Evolutionary conservation across 495 filamentous ascomycete species (phyloP).

Genomic region (Chaetomium fimeti): DNA sequence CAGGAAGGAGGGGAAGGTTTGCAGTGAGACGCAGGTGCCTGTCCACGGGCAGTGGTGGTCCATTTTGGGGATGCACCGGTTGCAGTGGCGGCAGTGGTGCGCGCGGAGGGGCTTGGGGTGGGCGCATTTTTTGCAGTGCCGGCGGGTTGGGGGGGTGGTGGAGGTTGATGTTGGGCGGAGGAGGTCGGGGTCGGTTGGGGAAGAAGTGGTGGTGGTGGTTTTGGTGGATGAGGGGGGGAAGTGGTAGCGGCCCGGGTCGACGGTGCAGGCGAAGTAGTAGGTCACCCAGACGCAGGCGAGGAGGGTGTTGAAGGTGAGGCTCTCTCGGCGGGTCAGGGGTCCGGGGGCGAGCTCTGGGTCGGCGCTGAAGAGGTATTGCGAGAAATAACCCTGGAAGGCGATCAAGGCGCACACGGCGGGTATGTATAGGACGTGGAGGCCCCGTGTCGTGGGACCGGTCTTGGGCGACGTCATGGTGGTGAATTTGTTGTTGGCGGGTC

Average conservation of each 20-base stretch:
- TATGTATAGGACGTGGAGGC: constrained; percentile 55
- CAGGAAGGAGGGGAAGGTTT: constrained; percentile 84
- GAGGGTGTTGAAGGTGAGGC: constrained; percentile 70
- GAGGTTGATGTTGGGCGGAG: too few relatives aligned
- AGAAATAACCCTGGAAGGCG: constrained; percentile 75
- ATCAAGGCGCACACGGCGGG: constrained; percentile 69
- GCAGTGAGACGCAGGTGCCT: constrained; percentile 84
- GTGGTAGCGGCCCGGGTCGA: constrained; percentile 66
- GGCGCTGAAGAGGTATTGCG: constrained; percentile 74
- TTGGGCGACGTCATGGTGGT: constrained; percentile 27
- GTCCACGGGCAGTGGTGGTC: constrained; percentile 99
- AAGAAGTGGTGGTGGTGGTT: background rate
- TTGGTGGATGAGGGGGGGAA: constrained; percentile 34
- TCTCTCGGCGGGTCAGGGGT: constrained; percentile 60
- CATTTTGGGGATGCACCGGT: constrained; percentile 92
- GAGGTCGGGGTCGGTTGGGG: too few relatives aligned
- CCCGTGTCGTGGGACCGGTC: constrained; percentile 33
- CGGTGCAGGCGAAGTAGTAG: constrained; percentile 73
- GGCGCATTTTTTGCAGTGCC: constrained; percentile 81
- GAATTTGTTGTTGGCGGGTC: constrained; percentile 4
- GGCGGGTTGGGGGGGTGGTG: constrained; percentile 16
- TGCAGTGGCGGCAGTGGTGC: constrained; percentile 89
- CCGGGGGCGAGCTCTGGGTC: constrained; percentile 61
- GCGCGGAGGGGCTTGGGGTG: constrained; percentile 79
- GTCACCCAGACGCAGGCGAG: constrained; percentile 72